Evolutionary conservation across 1,139 yeast species (phyloP), one percentile per base, ranked within the genome.

Genomic region (Taiozyma sp.): DNA sequence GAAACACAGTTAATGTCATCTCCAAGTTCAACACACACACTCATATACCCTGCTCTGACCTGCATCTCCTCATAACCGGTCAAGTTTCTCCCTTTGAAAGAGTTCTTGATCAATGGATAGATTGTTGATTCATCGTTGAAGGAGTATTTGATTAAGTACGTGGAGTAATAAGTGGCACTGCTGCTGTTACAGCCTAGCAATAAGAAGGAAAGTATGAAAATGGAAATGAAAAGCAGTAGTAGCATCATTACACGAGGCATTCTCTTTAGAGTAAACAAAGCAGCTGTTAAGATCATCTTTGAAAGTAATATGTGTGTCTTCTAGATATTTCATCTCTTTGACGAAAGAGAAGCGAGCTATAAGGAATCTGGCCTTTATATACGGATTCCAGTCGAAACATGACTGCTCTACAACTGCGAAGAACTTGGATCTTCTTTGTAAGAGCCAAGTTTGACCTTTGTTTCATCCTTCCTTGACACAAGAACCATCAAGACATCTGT

Each of bases 1-100:
- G 72, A 58, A 0, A 73, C 55, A 58, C 83, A 79, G 0, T 71
- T 64, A 5, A 57, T 44, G 4, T 43, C 32, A 7, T 61, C 62
- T 23, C 62, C 61, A 9, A 69, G 50, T 1, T 65, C 63, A 9
- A 79, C 63, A 61, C 87, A 81, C 45, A 79, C 65, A 5, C 81
- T 78, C 51, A 79, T 59, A 56, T 80, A 83, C 0, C 85, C 84
- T 2, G 80, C 72, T 39, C 68, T 68, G 12, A 80, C 70, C 19
- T 66, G 59, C 70, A 79, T 67, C 8, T 64, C 65, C 9, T 67
- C 62, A 34, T 71, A 58, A 4, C 60, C 54, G 10, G 68, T 59
- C 32, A 58, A 46, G 47, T 68, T 67, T 38, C 66, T 58, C 9
- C 57, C 50, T 2, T 54, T 45, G 54, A 70, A 72, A 3, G 73